phyloP scores from a whole-genome alignment of 768 basidiomycete genomes.

The Boletus eberwhitei region DNA sequence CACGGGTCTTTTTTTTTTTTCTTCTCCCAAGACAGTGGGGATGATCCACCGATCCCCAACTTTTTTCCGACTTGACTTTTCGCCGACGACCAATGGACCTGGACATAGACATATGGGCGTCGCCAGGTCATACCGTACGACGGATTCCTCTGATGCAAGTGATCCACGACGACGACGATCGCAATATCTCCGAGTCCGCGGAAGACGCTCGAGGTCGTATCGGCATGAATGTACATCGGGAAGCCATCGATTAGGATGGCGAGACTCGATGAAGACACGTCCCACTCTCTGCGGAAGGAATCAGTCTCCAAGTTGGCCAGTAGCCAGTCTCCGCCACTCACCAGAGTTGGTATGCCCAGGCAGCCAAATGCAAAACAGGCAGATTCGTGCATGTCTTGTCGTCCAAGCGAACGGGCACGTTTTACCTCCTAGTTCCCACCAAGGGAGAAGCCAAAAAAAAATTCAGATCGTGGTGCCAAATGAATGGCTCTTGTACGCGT shows the following conservation, averaged over 20 bases:
- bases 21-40: no score
- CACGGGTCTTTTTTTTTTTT: no score
- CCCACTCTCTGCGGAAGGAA: not conserved
- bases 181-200: no score
- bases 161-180: no score
- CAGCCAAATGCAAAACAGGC: not conserved
- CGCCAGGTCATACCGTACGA: no score
- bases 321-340: not conserved
- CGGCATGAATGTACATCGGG: no score
- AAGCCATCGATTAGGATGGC: no score
- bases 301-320: not conserved
- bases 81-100: no score
- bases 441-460: not conserved
- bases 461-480: not conserved
- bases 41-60: no score
- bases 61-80: no score
- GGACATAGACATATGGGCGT: no score
- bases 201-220: not conserved
- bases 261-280: not conserved
- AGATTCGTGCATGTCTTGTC: not conserved
- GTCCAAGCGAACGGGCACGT: slow-evolving; percentile 5
- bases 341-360: not conserved
- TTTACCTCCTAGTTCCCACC: not conserved
- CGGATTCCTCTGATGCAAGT: no score
- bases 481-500: not conserved